Conservation (phyloP, 169 alveolate genomes). For the Ichthyophthirius multifiliis region DNA sequence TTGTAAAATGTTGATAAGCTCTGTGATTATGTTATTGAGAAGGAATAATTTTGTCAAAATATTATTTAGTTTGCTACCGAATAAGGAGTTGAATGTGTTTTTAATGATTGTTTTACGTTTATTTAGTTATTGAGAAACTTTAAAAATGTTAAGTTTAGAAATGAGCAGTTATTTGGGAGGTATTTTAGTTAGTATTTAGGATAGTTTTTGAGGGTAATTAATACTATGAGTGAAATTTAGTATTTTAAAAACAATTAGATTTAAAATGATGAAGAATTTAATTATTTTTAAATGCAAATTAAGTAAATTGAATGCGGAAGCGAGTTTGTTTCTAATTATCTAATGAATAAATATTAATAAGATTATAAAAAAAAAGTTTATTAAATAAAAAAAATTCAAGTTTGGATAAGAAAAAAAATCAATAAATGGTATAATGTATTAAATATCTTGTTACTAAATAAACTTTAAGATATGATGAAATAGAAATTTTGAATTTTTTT, state of each 20-base stretch:
- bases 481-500: too few species aligned
- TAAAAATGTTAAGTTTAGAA: too few species aligned
- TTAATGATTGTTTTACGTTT: too few species aligned
- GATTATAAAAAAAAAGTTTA: background rate
- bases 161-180: too few species aligned
- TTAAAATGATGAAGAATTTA: background rate
- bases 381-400: background rate
- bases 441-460: background rate
- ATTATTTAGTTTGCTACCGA: background rate
- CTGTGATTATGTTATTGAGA: background rate
- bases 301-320: too few species aligned
- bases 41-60: background rate
- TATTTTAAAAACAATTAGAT: background rate
- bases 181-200: too few species aligned
- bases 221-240: background rate
- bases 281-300: too few species aligned
- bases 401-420: background rate
- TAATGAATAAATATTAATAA: background rate
- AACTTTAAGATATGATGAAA: background rate
- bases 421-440: background rate
- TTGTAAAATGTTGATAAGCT: background rate
- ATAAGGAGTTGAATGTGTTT: too few species aligned
- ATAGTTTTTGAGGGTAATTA: too few species aligned
- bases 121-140: too few species aligned
- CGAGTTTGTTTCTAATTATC: too few species aligned